Conservation (phyloP, 257 asterid species). For the Solanum virginianum region DNA sequence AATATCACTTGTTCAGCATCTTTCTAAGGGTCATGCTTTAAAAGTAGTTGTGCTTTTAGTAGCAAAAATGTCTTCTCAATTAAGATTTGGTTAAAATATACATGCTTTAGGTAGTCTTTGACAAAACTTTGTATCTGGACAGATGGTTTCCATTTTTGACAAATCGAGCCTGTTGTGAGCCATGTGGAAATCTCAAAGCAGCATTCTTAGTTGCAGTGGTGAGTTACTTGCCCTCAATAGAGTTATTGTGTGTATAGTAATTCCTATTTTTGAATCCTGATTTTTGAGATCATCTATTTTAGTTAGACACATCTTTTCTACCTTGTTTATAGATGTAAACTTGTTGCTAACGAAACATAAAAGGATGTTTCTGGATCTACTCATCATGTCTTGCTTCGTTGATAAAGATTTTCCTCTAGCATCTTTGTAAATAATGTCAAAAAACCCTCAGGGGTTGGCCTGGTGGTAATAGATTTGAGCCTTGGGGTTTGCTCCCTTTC, state of each 20-base stretch:
- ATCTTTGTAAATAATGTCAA: background rate
- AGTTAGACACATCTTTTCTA: background rate
- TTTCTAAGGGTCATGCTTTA: background rate
- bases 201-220: slow-evolving; percentile 99
- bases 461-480: no score
- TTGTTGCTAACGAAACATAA: background rate
- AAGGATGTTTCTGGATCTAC: background rate
- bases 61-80: background rate
- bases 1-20: background rate
- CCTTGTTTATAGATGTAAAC: background rate
- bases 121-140: slow-evolving; percentile 10
- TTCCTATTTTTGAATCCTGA: background rate
- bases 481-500: no score
- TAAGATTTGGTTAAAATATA: background rate
- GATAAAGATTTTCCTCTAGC: background rate
- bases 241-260: background rate
- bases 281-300: background rate
- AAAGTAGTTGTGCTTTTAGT: background rate
- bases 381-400: background rate
- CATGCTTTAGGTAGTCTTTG: background rate
- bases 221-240: slow-evolving; percentile 22
- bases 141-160: slow-evolving; percentile 98
- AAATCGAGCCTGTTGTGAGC: slow-evolving; percentile 92
- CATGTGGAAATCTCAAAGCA: slow-evolving; percentile 98
- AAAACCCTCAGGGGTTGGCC: background rate